Evolutionary conservation across 2,329 filamentous ascomycete genomes (phyloP), one percentile per base, ranked within the genome.

Genomic region (Paradendryphiella salina): DNA sequence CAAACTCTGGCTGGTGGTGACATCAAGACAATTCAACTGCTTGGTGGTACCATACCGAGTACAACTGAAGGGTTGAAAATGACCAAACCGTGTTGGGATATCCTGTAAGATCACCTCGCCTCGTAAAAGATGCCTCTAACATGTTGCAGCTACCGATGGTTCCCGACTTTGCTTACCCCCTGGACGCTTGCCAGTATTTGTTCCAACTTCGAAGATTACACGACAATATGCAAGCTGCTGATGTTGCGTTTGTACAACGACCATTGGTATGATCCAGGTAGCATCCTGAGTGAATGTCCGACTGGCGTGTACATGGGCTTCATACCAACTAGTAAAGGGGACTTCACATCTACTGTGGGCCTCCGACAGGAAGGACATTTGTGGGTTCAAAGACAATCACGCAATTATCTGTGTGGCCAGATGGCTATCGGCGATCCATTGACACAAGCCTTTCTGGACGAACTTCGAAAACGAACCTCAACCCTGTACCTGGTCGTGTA

Each of bases 1-100:
- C 63, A 66, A 13, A 63, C 61, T 0, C 50, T 66, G 15, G 57
- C 64, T n/a, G 65, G 59, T 11, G 59, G 58, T 0, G 59, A 69
- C 3, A 57, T 61, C 28, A 68, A 66, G n/a, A 61, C 56, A 0
- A 57, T 66, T 3, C 52, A 44, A 2, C 36, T 68, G 1, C 51
- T 69, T 7, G 66, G 65, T 7, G 64, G 65, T 0, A 55, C 48
- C 0, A 61, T 69, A 14, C 65, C 65, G 7, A 66, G 60, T 26
- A 67, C 60, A 0, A 64, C 50, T 1, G 63, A 64, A 26, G 60
- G 60, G 0, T 32, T 69, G 0, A 45, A 41, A 6, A 68, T 68
- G 66, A 63, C 52, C 0, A 68, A 68, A 15, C 56, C 60, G 0
- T 67, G 60, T 21, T 70, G 66, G 64, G 64, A 67, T n/a, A 66